Conservation (phyloP, 305 asterid genomes). For the Fraxinus sp. region DNA sequence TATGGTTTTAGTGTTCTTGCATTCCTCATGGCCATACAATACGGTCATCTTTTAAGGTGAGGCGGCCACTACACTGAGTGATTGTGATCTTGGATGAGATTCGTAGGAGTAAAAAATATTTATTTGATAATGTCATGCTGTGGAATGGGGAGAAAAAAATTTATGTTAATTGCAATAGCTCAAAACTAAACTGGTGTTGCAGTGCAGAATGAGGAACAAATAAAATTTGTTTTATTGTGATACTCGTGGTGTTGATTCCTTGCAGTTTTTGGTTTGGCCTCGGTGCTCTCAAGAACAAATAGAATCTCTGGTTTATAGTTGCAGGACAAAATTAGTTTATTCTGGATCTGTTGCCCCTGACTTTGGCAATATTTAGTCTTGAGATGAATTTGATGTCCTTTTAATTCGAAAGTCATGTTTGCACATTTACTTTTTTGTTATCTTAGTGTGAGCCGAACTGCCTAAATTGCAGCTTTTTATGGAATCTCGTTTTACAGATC, state of each 20-base stretch:
- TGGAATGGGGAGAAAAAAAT: background rate
- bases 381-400: background rate
- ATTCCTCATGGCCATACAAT: background rate
- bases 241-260: background rate
- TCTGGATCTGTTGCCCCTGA: background rate
- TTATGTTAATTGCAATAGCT: background rate
- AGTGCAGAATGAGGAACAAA: background rate
- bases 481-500: background rate
- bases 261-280: background rate
- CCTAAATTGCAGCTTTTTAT: constrained; percentile 5
- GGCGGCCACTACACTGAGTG: background rate
- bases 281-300: background rate
- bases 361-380: background rate
- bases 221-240: constrained; percentile 1
- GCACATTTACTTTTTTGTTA: background rate
- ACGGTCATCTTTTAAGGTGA: background rate
- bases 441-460: background rate
- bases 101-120: background rate
- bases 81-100: background rate
- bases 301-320: constrained; percentile 4
- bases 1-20: background rate
- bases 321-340: background rate
- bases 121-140: background rate
- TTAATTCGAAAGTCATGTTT: background rate
- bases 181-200: background rate